Conservation (phyloP, 179 eudicot genomes). For the Gypsophila paniculata region DNA sequence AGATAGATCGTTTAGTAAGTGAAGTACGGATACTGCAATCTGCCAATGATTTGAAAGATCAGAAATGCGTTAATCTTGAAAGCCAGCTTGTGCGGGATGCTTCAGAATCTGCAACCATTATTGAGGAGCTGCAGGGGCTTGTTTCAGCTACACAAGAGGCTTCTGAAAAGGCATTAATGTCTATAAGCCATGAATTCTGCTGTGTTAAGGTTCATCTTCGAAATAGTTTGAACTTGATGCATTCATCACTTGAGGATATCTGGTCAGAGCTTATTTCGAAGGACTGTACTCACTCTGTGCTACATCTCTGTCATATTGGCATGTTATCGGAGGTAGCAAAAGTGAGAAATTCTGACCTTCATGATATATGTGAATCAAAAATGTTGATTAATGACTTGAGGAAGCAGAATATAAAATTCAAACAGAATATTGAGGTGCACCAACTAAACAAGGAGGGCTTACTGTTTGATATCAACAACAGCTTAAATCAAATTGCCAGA, state of each 20-base stretch:
- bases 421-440: constrained; percentile 62
- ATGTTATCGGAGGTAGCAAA: constrained; percentile 55
- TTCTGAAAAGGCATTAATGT: constrained; percentile 38
- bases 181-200: constrained; percentile 44
- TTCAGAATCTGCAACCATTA: constrained; percentile 28
- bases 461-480: constrained; percentile 59
- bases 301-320: constrained; percentile 81
- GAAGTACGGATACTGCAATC: constrained; percentile 50
- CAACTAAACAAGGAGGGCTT: constrained; percentile 54
- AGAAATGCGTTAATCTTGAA: constrained; percentile 41
- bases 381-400: constrained; percentile 48
- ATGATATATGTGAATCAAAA: no score
- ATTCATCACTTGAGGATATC: constrained; percentile 60
- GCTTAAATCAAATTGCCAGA: constrained; percentile 53
- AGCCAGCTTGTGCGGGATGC: constrained; percentile 41
- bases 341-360: constrained; percentile 57
- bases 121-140: constrained; percentile 49
- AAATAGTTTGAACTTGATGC: constrained; percentile 35
- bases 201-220: constrained; percentile 49
- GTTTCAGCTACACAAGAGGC: constrained; percentile 34
- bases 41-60: constrained; percentile 36
- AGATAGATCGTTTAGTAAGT: constrained; percentile 42
- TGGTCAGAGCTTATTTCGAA: constrained; percentile 76
- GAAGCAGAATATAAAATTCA: constrained; percentile 56
- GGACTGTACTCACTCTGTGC: constrained; percentile 68